Evolutionary conservation across 164 flowering plant species (phyloP).

Genomic region (Umbellularia californica): DNA sequence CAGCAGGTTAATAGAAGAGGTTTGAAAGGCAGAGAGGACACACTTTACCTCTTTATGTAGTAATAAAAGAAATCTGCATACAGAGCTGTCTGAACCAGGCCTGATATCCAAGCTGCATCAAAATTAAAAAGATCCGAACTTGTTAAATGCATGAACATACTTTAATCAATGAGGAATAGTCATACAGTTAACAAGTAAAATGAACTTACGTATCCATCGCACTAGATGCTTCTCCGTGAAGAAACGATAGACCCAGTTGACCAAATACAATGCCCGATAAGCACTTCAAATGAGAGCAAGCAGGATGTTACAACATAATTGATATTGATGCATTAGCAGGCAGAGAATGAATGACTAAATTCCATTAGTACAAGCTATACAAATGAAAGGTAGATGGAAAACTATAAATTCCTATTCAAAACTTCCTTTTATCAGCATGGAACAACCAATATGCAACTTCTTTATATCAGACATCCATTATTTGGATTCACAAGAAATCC

Average conservation of each 20-base stretch:
- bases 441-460: too few species aligned
- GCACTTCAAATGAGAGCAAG: conserved; percentile 30
- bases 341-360: too few species aligned
- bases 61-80: conserved; percentile 75
- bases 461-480: too few species aligned
- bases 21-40: not conserved
- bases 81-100: conserved; percentile 62
- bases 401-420: too few species aligned
- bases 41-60: conserved; percentile 52
- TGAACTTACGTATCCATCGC: conserved; percentile 57
- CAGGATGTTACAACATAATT: not conserved
- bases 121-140: not conserved
- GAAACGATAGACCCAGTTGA: conserved; percentile 61
- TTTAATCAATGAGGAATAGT: not conserved
- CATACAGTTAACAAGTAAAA: not conserved
- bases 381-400: not conserved
- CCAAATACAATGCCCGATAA: conserved; percentile 48
- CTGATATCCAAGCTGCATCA: conserved; percentile 57
- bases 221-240: conserved; percentile 29
- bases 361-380: not conserved
- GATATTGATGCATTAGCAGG: not conserved
- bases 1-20: not conserved
- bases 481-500: too few species aligned
- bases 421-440: too few species aligned
- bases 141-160: not conserved